A percentile compares a stretch with the other conserved stretches of the same genome.
phyloP scores from a whole-genome alignment of 208 protist genomes.

The Crithidia mellificae region DNA sequence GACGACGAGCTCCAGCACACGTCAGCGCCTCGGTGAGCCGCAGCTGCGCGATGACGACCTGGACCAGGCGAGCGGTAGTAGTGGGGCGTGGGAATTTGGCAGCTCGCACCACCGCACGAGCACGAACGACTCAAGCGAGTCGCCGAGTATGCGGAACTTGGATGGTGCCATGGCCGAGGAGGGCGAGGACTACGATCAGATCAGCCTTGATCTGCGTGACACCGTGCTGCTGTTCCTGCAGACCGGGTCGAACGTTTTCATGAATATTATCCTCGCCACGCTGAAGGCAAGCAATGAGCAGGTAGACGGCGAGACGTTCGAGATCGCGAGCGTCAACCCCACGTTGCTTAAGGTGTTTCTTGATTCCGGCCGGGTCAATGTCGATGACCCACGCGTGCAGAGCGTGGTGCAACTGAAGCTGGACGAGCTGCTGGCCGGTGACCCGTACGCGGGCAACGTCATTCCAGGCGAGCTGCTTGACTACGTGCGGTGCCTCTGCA shows the following conservation, averaged over 20 bases:
- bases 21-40: not conserved
- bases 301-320: slow-evolving; percentile 64
- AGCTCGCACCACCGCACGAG: slow-evolving; percentile 16
- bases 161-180: slow-evolving; percentile 12
- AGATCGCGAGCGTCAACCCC: slow-evolving; percentile 52
- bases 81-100: slow-evolving; percentile 28
- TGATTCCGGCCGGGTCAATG: slow-evolving; percentile 61
- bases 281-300: slow-evolving; percentile 55
- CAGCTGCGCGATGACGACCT: slow-evolving; percentile 1
- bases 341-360: slow-evolving; percentile 67
- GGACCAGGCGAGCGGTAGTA: slow-evolving; percentile 12
- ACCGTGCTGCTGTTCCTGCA: slow-evolving; percentile 73
- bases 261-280: slow-evolving; percentile 86
- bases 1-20: slow-evolving; percentile 12
- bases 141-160: slow-evolving; percentile 5
- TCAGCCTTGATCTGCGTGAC: slow-evolving; percentile 75
- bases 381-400: slow-evolving; percentile 58
- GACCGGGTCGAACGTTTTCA: slow-evolving; percentile 67
- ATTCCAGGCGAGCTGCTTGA: slow-evolving; percentile 54
- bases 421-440: slow-evolving; percentile 48
- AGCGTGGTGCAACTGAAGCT: slow-evolving; percentile 73
- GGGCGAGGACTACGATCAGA: slow-evolving; percentile 27
- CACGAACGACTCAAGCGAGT: slow-evolving; percentile 18
- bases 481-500: slow-evolving; percentile 69
- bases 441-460: slow-evolving; percentile 44